A percentile compares a stretch with the other conserved stretches of the same genome.
phyloP scores from a whole-genome alignment of 2,329 filamentous ascomycete species.

The Onygena corvina region DNA sequence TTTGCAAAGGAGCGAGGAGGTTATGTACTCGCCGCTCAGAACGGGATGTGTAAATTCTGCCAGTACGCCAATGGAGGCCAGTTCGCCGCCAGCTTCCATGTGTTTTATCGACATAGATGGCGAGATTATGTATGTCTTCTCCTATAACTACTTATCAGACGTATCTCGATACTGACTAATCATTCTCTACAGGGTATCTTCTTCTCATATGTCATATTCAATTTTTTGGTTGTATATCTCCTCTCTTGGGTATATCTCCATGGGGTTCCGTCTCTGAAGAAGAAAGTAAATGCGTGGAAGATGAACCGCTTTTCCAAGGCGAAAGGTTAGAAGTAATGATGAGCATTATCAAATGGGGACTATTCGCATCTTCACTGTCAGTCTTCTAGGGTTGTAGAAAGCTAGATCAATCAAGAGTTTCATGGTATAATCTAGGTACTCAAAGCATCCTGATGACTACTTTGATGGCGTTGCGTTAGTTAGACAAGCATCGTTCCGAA shows the following conservation, averaged over 20 bases:
- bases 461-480: no score
- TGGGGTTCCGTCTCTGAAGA: constrained; percentile 24
- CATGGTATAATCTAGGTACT: no score
- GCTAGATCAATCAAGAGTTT: no score
- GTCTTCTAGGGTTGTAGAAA: no score
- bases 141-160: background rate
- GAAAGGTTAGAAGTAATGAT: no score
- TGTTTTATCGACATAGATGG: constrained; percentile 52
- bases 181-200: constrained; percentile 42
- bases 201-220: constrained; percentile 52
- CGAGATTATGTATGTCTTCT: constrained; percentile 43
- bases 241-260: constrained; percentile 45
- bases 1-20: constrained; percentile 47
- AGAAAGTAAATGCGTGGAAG: no score
- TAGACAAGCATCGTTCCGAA: no score
- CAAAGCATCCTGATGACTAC: no score
- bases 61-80: constrained; percentile 50
- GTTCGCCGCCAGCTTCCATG: constrained; percentile 48
- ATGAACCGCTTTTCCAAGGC: no score
- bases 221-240: constrained; percentile 44
- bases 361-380: no score
- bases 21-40: constrained; percentile 46
- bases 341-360: no score
- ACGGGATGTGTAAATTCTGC: constrained; percentile 53
- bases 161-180: background rate